Evolutionary conservation across 139 green algal genomes (phyloP).

Genomic region (Zygnema cylindricum): DNA sequence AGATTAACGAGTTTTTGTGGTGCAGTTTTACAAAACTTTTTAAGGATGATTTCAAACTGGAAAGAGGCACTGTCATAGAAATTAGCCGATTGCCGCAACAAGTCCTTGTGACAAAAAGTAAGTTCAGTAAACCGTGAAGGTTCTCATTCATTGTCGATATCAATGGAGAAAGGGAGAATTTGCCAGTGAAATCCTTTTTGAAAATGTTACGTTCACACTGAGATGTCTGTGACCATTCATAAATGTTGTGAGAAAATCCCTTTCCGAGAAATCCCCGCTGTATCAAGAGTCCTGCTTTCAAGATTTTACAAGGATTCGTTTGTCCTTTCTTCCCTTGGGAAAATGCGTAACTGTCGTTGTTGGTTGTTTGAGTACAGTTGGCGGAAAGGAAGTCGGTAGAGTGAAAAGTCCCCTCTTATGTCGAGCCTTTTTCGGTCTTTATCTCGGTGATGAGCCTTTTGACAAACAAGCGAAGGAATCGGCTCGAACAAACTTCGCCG

Average conservation of each 20-base stretch:
- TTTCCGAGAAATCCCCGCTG: too few species aligned
- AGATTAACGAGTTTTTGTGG: not conserved
- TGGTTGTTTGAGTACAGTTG: constrained; percentile 36
- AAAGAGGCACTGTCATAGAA: constrained; percentile 32
- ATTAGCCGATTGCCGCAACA: not conserved
- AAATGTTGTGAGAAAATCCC: too few species aligned
- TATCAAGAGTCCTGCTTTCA: too few species aligned
- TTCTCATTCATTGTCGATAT: too few species aligned
- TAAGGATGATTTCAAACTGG: constrained; percentile 31
- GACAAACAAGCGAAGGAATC: constrained; percentile 30
- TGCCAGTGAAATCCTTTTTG: too few species aligned
- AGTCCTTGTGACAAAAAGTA: constrained; percentile 17
- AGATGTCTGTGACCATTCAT: too few species aligned
- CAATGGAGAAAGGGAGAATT: too few species aligned
- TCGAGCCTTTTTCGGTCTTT: constrained; percentile 33
- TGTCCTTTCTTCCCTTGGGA: too few species aligned
- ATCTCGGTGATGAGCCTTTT: constrained; percentile 27
- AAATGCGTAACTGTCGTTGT: too few species aligned
- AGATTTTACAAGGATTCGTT: too few species aligned
- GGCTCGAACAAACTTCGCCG: not conserved
- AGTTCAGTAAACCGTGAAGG: too few species aligned
- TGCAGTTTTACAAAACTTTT: constrained; percentile 39
- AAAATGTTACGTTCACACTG: too few species aligned
- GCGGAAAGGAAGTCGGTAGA: constrained; percentile 22
- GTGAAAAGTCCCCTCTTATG: constrained; percentile 25